phyloP scores from a whole-genome alignment of 108 stramenopile genomes.

The Bacterosira constricta region DNA sequence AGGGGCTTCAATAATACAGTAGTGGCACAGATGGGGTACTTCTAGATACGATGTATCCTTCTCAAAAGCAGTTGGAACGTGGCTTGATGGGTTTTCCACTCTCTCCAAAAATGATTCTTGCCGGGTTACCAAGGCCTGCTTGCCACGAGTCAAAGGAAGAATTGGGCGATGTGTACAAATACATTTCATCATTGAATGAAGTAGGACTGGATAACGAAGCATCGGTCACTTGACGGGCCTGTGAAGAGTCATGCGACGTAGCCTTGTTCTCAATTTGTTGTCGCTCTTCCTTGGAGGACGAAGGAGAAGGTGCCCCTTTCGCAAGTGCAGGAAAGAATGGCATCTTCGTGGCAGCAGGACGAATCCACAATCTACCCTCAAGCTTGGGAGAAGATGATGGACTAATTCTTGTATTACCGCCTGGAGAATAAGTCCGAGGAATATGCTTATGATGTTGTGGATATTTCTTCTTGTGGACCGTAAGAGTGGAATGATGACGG shows the following conservation, averaged over 20 bases:
- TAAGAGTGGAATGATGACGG: neutral
- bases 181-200: neutral
- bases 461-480: conserved; percentile 4
- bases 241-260: neutral
- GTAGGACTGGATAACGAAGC: neutral
- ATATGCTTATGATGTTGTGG: neutral
- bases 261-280: neutral
- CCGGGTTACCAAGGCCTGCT: neutral
- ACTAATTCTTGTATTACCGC: neutral
- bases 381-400: neutral
- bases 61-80: too few relatives aligned
- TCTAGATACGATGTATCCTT: too few relatives aligned
- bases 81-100: neutral
- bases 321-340: neutral
- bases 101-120: neutral
- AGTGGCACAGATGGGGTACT: too few relatives aligned
- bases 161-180: neutral
- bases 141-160: neutral
- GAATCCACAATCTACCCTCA: neutral
- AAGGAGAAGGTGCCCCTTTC: neutral
- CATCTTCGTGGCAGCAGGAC: neutral
- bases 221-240: neutral
- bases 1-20: too few relatives aligned
- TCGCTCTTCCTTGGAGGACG: neutral
- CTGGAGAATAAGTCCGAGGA: neutral